Percentiles rank a stretch among this genome's conserved stretches.
Conservation (phyloP, 2,329 filamentous ascomycete species). For the Hypoxylon sp. region DNA sequence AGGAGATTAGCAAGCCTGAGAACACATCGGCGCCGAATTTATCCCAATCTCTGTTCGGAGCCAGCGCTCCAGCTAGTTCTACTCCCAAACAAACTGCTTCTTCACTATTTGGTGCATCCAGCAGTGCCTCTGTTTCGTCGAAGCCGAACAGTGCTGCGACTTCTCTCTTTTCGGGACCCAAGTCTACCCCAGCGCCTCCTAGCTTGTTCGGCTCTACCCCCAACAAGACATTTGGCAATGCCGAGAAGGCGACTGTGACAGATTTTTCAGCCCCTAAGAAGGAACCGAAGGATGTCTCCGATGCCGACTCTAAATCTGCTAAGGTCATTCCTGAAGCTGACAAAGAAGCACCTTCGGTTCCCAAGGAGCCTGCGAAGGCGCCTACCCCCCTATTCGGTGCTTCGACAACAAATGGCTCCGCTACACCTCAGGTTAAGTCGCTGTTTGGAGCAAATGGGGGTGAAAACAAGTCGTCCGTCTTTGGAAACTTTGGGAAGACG, state of each 20-base stretch:
- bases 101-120: slow-evolving; percentile 37
- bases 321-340: slow-evolving; percentile 12
- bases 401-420: slow-evolving; percentile 20
- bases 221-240: slow-evolving; percentile 27
- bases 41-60: slow-evolving; percentile 35
- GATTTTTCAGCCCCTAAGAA: slow-evolving; percentile 21
- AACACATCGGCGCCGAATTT: slow-evolving; percentile 43
- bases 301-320: slow-evolving; percentile 6
- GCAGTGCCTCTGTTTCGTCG: slow-evolving; percentile 30
- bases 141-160: slow-evolving; percentile 29
- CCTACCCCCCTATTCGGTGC: slow-evolving; percentile 18
- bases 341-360: slow-evolving; percentile 15
- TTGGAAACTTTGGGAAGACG: slow-evolving; percentile 29
- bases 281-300: slow-evolving; percentile 17
- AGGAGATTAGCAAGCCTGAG: slow-evolving; percentile 46
- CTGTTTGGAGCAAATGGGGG: slow-evolving; percentile 20
- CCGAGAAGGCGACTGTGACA: slow-evolving; percentile 18
- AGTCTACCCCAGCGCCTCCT: slow-evolving; percentile 29
- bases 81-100: slow-evolving; percentile 19
- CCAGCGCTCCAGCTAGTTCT: slow-evolving; percentile 16
- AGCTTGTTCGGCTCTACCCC: slow-evolving; percentile 30
- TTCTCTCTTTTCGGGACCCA: slow-evolving; percentile 39
- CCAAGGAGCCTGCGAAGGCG: slow-evolving; percentile 18
- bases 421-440: slow-evolving; percentile 27
- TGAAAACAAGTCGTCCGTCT: slow-evolving; percentile 33